Evolutionary conservation across 495 filamentous ascomycete genomes (phyloP), one percentile per base, ranked within the genome.

Genomic region (Sporormia fimetaria): DNA sequence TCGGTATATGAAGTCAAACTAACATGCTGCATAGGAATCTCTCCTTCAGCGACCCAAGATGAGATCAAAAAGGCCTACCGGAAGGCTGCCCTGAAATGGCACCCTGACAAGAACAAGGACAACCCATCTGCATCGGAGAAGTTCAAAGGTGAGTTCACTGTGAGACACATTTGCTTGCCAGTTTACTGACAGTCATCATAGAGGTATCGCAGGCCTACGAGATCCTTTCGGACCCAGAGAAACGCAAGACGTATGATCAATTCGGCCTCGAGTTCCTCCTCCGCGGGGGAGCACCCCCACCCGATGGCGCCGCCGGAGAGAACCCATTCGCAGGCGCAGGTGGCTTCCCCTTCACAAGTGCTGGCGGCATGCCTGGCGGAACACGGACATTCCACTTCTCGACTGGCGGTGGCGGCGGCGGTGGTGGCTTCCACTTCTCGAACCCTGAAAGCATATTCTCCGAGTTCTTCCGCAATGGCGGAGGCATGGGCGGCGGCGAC

Each of bases 31-130:
- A 7, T 30, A 59, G 70, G 71, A 58, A 60, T 93, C 66, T 80
- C 80, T 54, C 74, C 90, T 8, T 72, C 76, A 38, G 84, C 88
- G 3, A 72, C 74, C 2, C 81, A 87, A 56, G 90, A 95, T 57
- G 87, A 96, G 41, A 90, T 99, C 62, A 95, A 94, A 63, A 99
- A 99, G 56, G 90, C 79, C 24, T 98, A 98, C 58, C 68, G 80
- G 9, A 65, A 65, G 38, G 33, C 43, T 14, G 92, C 90, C 30
- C 65, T 98, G 57, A 95, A 94, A 67, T 78, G 76, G 57, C 90
- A 98, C 57, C 90, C 90, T 0, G 90, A 98, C 63, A 96, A 96
- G 69, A 96, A 96, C 67, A 88, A 87, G 59, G 80, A 92, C 61
- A 83, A 90, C 51, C 79, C 86, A 12, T 57, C 71, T 12, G 81